These are phyloP conservation scores for Tremellales sp. DNA, from an alignment of 1,284 basidiomycete genomes.

Conservation along the genomic window DNA sequence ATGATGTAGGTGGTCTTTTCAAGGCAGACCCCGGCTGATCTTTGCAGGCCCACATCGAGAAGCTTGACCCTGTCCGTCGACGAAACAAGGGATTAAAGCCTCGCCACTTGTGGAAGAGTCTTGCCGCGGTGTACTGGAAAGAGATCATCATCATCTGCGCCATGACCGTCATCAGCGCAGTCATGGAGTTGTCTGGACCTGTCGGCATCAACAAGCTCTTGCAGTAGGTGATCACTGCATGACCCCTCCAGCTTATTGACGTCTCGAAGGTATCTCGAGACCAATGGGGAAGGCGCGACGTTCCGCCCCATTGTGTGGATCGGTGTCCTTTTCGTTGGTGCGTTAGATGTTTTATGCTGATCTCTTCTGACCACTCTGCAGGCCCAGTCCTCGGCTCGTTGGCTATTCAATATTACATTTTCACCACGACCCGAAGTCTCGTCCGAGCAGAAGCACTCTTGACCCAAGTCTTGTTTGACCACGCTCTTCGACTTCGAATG, in stretches of 20 bases:
- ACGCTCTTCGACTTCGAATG: constrained; percentile 63
- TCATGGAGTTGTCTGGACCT: constrained; percentile 50
- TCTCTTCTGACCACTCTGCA: constrained; percentile 6
- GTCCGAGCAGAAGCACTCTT: constrained; percentile 61
- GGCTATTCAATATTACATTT: constrained; percentile 47
- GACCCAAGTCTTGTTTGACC: constrained; percentile 67
- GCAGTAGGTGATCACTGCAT: constrained; percentile 18
- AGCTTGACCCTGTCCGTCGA: constrained; percentile 44
- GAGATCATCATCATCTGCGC: constrained; percentile 27
- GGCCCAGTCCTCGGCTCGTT: constrained; percentile 49
- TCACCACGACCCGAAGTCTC: constrained; percentile 46
- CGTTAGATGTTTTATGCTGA: background rate
- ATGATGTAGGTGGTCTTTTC: constrained; percentile 33
- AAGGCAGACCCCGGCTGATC: background rate
- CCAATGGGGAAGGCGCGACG: constrained; percentile 44
- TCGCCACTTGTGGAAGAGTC: constrained; percentile 30
- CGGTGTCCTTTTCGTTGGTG: constrained; percentile 57
- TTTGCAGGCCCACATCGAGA: constrained; percentile 33
- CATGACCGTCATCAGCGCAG: constrained; percentile 35
- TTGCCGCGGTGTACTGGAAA: constrained; percentile 32
- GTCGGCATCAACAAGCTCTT: constrained; percentile 54
- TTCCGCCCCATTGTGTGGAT: constrained; percentile 63
- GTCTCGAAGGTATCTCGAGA: constrained; percentile 50
- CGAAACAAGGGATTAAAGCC: constrained; percentile 30
- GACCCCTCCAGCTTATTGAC: background rate